Percentiles rank a stretch among this genome's conserved stretches.
These are phyloP conservation scores for Hypoxylon fuscum DNA, from an alignment of 495 filamentous ascomycete genomes.

Conservation along the genomic window DNA sequence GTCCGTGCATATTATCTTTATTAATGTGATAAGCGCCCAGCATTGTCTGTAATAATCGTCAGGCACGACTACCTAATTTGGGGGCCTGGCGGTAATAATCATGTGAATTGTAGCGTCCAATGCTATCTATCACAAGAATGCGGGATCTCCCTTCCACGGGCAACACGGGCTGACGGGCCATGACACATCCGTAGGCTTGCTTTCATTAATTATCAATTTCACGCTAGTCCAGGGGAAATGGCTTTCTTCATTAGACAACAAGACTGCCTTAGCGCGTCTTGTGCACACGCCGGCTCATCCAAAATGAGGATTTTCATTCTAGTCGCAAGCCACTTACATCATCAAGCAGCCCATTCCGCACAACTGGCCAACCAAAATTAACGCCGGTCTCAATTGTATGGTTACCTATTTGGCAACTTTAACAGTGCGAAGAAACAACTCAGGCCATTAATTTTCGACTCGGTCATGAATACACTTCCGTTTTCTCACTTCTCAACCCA, in stretches of 20 bases:
- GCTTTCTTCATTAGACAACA: conserved; percentile 18
- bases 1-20: not conserved
- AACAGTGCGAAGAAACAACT: not conserved
- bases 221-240: conserved; percentile 27
- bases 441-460: too few relatives aligned
- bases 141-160: not conserved
- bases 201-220: conserved; percentile 7
- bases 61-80: conserved; percentile 27
- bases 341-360: conserved; percentile 3
- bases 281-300: conserved; percentile 16
- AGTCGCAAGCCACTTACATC: conserved; percentile 36
- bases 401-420: too few relatives aligned
- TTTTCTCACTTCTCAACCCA: too few relatives aligned
- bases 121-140: not conserved
- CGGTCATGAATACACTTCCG: too few relatives aligned
- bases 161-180: too few relatives aligned
- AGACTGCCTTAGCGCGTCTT: conserved; percentile 4
- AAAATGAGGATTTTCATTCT: conserved; percentile 31
- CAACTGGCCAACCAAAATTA: conserved; percentile 18
- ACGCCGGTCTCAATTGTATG: conserved; percentile 5
- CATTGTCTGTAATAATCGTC: conserved; percentile 20
- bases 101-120: conserved; percentile 10
- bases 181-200: not conserved
- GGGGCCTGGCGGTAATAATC: conserved; percentile 17
- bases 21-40: conserved; percentile 15